Percentiles rank a stretch among this genome's conserved stretches.
phyloP scores from a whole-genome alignment of 148 eudicot species.

The Heliosperma pusillum region DNA sequence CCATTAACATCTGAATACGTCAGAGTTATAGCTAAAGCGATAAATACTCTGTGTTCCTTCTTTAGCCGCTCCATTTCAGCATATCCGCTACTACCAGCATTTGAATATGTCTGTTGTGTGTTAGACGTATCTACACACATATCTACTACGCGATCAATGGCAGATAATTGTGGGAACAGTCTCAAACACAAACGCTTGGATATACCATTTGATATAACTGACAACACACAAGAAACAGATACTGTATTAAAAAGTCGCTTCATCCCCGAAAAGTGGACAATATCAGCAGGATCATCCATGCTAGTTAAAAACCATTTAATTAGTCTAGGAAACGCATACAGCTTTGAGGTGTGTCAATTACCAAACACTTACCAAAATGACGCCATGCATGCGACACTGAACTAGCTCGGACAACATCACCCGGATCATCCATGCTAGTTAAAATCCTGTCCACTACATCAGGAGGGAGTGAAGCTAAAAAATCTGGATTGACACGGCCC shows the following conservation, averaged over 20 bases:
- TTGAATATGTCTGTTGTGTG: constrained; percentile 18
- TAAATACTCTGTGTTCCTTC: constrained; percentile 55
- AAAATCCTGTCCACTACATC: constrained; percentile 48
- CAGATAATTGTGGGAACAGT: constrained; percentile 59
- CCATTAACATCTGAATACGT: constrained; percentile 33
- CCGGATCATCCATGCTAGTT: constrained; percentile 60
- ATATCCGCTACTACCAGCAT: constrained; percentile 41
- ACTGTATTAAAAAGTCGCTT: background rate
- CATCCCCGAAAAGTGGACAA: too few relatives aligned
- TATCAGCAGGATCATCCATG: too few relatives aligned
- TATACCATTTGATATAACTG: constrained; percentile 61
- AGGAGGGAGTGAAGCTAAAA: constrained; percentile 46
- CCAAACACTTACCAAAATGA: constrained; percentile 41
- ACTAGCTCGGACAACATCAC: constrained; percentile 58
- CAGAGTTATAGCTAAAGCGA: constrained; percentile 51
- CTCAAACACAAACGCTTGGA: constrained; percentile 61
- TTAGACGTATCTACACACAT: constrained; percentile 29
- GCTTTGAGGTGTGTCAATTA: too few relatives aligned
- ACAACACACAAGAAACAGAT: constrained; percentile 21
- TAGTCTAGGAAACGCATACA: too few relatives aligned
- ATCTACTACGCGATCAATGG: constrained; percentile 35
- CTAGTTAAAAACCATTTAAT: too few relatives aligned
- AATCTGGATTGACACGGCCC: constrained; percentile 31
- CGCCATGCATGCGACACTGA: constrained; percentile 58
- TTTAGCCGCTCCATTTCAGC: constrained; percentile 37